Evolutionary conservation across 2,329 filamentous ascomycete species (phyloP).

Genomic region (Penicillium olsonii): DNA sequence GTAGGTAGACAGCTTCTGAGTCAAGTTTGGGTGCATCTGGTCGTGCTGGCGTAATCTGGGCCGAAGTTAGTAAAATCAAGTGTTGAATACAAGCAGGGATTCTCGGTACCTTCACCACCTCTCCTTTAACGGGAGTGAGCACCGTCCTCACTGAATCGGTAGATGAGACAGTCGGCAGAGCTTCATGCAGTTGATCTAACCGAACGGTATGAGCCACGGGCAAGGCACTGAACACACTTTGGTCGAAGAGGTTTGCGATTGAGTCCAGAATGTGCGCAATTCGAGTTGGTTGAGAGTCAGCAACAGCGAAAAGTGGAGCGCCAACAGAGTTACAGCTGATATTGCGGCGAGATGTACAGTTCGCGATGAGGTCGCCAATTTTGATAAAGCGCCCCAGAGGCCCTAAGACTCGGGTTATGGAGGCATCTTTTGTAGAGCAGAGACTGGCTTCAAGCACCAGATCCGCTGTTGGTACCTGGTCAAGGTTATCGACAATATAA

Average conservation of each 20-base stretch:
- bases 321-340: neutral
- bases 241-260: neutral
- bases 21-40: neutral
- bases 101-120: neutral
- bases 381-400: neutral
- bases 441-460: neutral
- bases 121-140: neutral
- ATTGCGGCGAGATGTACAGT: neutral
- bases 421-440: neutral
- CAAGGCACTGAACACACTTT: neutral
- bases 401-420: neutral
- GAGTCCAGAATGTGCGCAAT: neutral
- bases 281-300: neutral
- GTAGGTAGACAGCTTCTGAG: constrained; percentile 46
- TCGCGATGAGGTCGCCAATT: neutral
- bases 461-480: neutral
- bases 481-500: neutral
- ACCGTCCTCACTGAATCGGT: neutral
- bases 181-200: neutral
- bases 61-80: neutral
- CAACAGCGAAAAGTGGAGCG: neutral
- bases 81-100: neutral
- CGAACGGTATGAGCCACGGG: neutral
- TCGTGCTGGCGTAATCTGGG: neutral
- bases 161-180: neutral